Evolutionary conservation across 2,329 filamentous ascomycete species (phyloP), one percentile per base, ranked within the genome.

Genomic region (Colletotrichum lentis): DNA sequence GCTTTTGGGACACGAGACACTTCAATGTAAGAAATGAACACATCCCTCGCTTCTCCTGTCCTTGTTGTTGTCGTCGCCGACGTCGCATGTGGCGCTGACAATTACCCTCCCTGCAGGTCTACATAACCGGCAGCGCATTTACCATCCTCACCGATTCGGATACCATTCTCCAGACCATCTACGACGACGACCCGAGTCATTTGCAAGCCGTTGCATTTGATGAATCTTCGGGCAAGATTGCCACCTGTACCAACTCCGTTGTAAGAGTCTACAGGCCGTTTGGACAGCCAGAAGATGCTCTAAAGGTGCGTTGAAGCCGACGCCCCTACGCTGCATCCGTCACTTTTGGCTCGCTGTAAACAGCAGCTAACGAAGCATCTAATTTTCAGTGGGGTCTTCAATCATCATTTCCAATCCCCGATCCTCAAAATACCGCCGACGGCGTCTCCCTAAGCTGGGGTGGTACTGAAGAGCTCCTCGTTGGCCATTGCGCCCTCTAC

Each of bases 111-210:
- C 31, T 35, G 39, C 74, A 96, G 93, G 88, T 89, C 59, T 99
- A 98, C 80, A 91, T 97, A 72, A 96, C 92, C 69, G 95, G 95
- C 74, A 92, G 91, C 79, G 93, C 93, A 70, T 88, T 98, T 71
- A 88, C 96, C 61, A 90, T 99, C 74, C 88, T 98, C 73, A 86
- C 88, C 75, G 91, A 89, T 58, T 87, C 92, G 60, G 85, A 90
- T 70, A 87, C 87, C 62, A 87, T 97, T 71, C 80, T 97, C 41
- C 96, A 99, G 79, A 97, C 94, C 4, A 91, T 97, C 72, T 97
- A 97, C 81, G 90, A 96, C 75, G 91, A 96, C 74, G 88, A 92
- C 72, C 84, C 88, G 27, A 84, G 81, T 18, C 76, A 78, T 39
- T 81, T 98, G 35, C 87, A 93, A 71, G 91, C 93, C 35, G 88